These are phyloP conservation scores for Viola odorata DNA, from an alignment of 345 rosid genomes.

Conservation along the genomic window DNA sequence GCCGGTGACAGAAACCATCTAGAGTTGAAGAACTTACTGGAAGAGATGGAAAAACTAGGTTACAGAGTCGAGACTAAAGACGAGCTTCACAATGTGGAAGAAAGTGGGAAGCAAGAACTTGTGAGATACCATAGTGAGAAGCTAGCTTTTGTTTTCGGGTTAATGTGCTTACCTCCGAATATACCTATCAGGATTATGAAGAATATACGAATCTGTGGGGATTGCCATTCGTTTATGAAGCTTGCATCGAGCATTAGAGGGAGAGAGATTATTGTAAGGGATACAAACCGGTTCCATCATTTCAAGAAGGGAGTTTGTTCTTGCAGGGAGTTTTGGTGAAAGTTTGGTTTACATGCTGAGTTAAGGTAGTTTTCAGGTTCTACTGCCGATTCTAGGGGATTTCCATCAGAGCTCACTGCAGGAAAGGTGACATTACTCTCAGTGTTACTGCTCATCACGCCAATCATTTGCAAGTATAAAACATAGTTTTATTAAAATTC, in stretches of 20 bases:
- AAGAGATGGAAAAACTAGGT: constrained; percentile 41
- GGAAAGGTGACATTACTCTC: too few species aligned
- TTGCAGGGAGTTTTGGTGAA: constrained; percentile 68
- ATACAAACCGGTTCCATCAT: constrained; percentile 66
- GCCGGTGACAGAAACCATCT: constrained; percentile 51
- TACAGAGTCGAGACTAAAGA: constrained; percentile 44
- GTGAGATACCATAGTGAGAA: constrained; percentile 69
- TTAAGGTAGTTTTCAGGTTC: neutral
- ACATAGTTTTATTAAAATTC: too few species aligned
- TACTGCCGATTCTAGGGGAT: neutral
- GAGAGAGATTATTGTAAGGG: constrained; percentile 61
- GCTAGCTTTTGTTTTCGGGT: constrained; percentile 52
- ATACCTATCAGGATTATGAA: constrained; percentile 64
- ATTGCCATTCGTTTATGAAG: constrained; percentile 77
- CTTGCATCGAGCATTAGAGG: constrained; percentile 43
- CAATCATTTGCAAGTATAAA: too few species aligned
- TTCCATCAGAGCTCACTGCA: neutral
- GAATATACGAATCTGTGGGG: constrained; percentile 70
- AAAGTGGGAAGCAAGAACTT: constrained; percentile 46
- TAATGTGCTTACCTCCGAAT: constrained; percentile 40
- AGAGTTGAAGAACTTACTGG: constrained; percentile 42
- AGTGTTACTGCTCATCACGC: too few species aligned
- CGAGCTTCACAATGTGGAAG: constrained; percentile 58
- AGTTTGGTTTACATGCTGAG: neutral
- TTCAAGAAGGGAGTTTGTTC: constrained; percentile 24